Evolutionary conservation across 2,329 filamentous ascomycete genomes (phyloP), one percentile per base, ranked within the genome.

Genomic region (Raffaelea arxii): DNA sequence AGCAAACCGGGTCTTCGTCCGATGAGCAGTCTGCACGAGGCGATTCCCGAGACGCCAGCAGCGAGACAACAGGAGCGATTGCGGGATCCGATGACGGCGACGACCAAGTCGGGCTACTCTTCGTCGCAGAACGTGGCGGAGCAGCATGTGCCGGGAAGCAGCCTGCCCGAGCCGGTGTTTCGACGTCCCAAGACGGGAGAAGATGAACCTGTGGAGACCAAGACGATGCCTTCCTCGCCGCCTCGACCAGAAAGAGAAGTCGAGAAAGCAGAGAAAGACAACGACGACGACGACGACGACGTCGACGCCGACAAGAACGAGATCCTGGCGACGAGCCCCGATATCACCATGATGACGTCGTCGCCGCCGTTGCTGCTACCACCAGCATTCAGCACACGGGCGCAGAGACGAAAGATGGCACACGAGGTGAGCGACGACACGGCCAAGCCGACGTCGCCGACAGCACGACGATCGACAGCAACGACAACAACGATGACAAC

Each of bases 41-140:
- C 39, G 12, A 55, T 56, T 11, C 55, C 55, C 2, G 55, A 55
- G 35, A 56, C 55, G 5, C 55, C 54, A 5, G 41, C 41, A 2
- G 38, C 25, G 10, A 46, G 41, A 10, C 41, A 27, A 11, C 25
- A 21, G n/a, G n/a, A n/a, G n/a, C n/a, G n/a, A n/a, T n/a, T n/a
- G n/a, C n/a, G n/a, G n/a, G n/a, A n/a, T n/a, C n/a, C n/a, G n/a
- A n/a, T n/a, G n/a, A n/a, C n/a, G n/a, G n/a, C n/a, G n/a, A n/a
- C n/a, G n/a, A n/a, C n/a, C n/a, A n/a, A n/a, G n/a, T n/a, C n/a
- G n/a, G n/a, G n/a, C n/a, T n/a, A n/a, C n/a, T n/a, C n/a, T n/a
- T n/a, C n/a, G n/a, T n/a, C n/a, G n/a, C n/a, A n/a, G n/a, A n/a
- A n/a, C n/a, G n/a, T n/a, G n/a, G n/a, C n/a, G n/a, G n/a, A n/a